A percentile compares a stretch with the other conserved stretches of the same genome.
Conservation (phyloP, 352 stramenopile species). For the Phytophthora rubi region DNA sequence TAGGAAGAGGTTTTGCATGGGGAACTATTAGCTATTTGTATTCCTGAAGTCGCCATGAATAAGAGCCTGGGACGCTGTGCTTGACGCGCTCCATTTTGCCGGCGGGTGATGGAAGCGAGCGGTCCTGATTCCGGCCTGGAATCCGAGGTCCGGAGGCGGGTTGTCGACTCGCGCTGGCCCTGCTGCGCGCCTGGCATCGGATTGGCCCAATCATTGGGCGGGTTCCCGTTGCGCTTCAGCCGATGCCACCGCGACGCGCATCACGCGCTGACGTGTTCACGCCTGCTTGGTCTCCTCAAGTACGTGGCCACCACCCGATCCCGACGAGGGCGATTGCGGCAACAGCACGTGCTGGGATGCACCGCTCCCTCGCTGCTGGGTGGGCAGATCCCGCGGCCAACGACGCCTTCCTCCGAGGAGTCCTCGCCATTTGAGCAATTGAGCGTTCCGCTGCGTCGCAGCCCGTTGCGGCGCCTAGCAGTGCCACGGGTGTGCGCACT, state of each 20-base stretch:
- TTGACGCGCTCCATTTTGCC: not conserved
- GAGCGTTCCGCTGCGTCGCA: not conserved
- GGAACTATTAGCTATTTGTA: not conserved
- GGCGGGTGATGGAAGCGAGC: too few species aligned
- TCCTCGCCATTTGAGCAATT: constrained; percentile 16
- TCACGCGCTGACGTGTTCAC: constrained; percentile 32
- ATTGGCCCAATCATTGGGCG: not conserved
- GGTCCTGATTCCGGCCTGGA: not conserved
- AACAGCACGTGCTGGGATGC: constrained; percentile 7
- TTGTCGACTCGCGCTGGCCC: not conserved
- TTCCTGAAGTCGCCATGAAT: not conserved
- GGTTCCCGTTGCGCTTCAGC: constrained; percentile 22
- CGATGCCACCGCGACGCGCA: constrained; percentile 13
- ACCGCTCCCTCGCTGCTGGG: constrained; percentile 5
- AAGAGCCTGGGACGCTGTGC: not conserved
- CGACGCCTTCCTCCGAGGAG: not conserved
- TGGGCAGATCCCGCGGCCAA: not conserved
- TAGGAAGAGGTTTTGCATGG: not conserved
- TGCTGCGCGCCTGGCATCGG: not conserved
- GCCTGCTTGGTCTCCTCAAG: constrained; percentile 11
- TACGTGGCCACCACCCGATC: constrained; percentile 25
- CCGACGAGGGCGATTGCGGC: constrained; percentile 17
- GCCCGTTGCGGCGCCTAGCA: not conserved
- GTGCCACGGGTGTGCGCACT: not conserved
- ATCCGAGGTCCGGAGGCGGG: not conserved